A percentile compares a stretch with the other conserved stretches of the same genome.
These are phyloP conservation scores for Teratosphaeria zuluensis DNA, from an alignment of 2,329 filamentous ascomycete genomes.

Conservation along the genomic window DNA sequence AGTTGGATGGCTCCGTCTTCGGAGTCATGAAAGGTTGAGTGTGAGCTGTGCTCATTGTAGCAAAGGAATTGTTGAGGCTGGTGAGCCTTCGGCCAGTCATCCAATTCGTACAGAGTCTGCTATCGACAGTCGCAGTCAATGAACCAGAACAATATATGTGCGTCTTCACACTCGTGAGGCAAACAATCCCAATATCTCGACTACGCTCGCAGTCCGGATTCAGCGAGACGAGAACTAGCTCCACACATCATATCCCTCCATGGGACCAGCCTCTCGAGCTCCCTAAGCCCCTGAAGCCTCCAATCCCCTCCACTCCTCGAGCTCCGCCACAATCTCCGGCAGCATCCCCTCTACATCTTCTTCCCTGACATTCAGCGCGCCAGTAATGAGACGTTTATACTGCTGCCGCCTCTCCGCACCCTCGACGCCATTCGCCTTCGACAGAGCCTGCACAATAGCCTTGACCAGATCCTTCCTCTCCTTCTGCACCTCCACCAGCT, in stretches of 20 bases:
- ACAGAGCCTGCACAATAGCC: constrained; percentile 28
- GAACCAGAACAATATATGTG: not conserved
- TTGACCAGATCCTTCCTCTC: constrained; percentile 29
- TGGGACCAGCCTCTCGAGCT: not conserved
- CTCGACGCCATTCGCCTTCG: constrained; percentile 56
- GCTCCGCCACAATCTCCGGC: constrained; percentile 39
- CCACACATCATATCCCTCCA: not conserved
- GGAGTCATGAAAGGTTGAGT: too few species aligned
- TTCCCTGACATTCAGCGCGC: constrained; percentile 58
- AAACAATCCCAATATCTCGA: too few species aligned
- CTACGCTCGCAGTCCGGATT: not conserved
- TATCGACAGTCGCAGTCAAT: too few species aligned
- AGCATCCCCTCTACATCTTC: constrained; percentile 58
- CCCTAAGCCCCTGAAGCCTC: constrained; percentile 12
- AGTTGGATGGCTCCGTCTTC: too few species aligned
- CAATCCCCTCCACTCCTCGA: constrained; percentile 32
- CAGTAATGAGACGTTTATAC: constrained; percentile 60
- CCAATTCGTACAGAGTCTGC: too few species aligned
- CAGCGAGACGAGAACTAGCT: not conserved
- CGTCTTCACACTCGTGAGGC: not conserved
- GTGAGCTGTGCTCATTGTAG: too few species aligned
- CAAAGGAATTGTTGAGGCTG: too few species aligned
- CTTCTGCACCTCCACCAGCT: not conserved
- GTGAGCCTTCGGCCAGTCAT: too few species aligned
- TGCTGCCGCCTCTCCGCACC: constrained; percentile 62